Evolutionary conservation across 148 eudicot species (phyloP), one percentile per base, ranked within the genome.

Genomic region (Rheum nobile): DNA sequence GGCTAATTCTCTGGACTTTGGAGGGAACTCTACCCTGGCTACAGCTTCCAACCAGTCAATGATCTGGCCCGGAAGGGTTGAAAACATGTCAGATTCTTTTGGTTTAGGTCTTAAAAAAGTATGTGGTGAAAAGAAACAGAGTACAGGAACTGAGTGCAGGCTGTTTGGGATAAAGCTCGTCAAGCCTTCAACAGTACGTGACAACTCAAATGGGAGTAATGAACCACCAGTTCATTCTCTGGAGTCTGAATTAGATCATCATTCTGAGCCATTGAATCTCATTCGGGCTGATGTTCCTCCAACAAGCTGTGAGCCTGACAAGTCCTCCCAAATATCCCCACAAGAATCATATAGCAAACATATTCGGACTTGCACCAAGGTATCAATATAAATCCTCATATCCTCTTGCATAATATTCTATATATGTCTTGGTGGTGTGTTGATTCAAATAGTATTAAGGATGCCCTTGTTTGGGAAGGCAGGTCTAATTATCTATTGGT

Each of bases 311-410:
- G 95, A 91, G 72, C 90, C 86, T 74, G 97, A 88, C 19, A 89
- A 83, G 70, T 86, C 96, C 59, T 85, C 87, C 75, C 83, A 85
- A 63, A 82, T 81, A 75, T 83, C 88, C 63, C 80, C 82, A 10
- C 82, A 79, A 32, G 97, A 92, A 80, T 82, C 83, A 8, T 89
- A 83, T 65, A 86, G 85, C 82, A 94, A 85, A 82, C 97, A 88
- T 77, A 84, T 71, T 48, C 83, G 97, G 50, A 94, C 97, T 77
- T 91, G 98, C 83, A 94, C 97, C 14, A 94, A 94, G 92, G 98
- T 91, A 83, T 34, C 22, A 65, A 65, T 32, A 16, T 34, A 31
- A 13, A 32, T 65, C 32, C 13, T 54, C 55, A 16, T 6, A 48
- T 48, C 17, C 39, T 14, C 7, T 37, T 65, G 41, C 21, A 16